These are phyloP conservation scores for Leucaena leucocephala DNA, from an alignment of 306 rosid species.

Conservation along the genomic window DNA sequence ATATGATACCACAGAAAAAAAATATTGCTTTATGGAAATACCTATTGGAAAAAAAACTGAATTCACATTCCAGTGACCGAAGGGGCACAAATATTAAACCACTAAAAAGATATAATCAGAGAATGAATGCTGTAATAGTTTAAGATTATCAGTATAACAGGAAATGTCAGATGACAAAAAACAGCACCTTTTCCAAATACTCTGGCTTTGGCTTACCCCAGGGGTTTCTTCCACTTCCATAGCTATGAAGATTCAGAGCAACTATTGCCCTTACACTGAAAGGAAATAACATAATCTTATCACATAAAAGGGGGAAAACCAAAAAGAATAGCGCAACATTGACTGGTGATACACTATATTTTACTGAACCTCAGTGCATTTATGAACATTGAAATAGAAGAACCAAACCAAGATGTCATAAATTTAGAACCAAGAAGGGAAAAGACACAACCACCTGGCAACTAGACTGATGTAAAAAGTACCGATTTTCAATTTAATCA, in stretches of 20 bases:
- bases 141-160: neutral
- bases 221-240: constrained; percentile 97
- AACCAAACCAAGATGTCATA: neutral
- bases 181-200: constrained; percentile 86
- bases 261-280: constrained; percentile 91
- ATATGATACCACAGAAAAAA: neutral
- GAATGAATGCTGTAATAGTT: neutral
- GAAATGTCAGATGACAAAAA: constrained; percentile 4
- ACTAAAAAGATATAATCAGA: neutral
- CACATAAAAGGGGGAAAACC: constrained; percentile 22
- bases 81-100: neutral
- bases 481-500: neutral
- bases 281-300: constrained; percentile 36
- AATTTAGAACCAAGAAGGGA: neutral
- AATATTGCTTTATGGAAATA: neutral
- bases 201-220: constrained; percentile 88
- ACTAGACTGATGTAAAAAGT: constrained; percentile 1
- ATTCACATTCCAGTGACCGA: neutral
- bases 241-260: constrained; percentile 86
- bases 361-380: neutral
- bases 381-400: neutral
- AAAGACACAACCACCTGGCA: neutral
- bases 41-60: neutral
- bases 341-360: neutral
- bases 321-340: neutral